These are phyloP conservation scores for Anthostomella pinea DNA, from an alignment of 2,329 filamentous ascomycete species.

Conservation along the genomic window DNA sequence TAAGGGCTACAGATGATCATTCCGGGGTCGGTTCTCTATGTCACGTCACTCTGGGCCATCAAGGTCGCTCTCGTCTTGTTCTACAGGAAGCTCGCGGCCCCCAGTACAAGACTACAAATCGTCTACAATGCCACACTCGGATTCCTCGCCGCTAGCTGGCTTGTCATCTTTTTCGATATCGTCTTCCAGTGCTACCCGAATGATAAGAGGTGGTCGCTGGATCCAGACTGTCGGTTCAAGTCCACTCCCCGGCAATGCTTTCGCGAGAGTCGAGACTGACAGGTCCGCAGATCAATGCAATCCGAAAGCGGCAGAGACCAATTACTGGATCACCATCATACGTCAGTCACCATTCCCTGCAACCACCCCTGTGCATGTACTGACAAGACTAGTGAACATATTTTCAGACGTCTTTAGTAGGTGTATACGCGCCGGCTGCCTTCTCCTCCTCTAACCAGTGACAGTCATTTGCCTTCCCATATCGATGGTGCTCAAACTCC, in stretches of 20 bases:
- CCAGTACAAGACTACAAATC: slow-evolving; percentile 33
- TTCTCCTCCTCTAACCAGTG: not conserved
- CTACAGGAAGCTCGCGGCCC: slow-evolving; percentile 38
- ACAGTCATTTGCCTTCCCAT: slow-evolving; percentile 32
- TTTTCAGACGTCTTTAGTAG: slow-evolving; percentile 9
- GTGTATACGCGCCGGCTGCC: too few relatives aligned
- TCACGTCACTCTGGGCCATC: slow-evolving; percentile 39
- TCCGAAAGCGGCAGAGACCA: slow-evolving; percentile 10
- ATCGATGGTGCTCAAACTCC: slow-evolving; percentile 34
- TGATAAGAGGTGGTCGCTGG: slow-evolving; percentile 30
- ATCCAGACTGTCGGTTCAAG: slow-evolving; percentile 21
- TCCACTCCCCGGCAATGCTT: not conserved
- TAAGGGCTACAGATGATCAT: slow-evolving; percentile 34
- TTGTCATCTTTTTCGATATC: slow-evolving; percentile 37
- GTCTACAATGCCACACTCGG: slow-evolving; percentile 37
- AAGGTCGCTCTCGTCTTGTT: slow-evolving; percentile 40
- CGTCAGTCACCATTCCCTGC: slow-evolving; percentile 2
- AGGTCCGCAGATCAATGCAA: slow-evolving; percentile 9
- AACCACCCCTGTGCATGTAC: not conserved
- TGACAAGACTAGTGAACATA: slow-evolving; percentile 6
- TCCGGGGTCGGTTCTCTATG: slow-evolving; percentile 39
- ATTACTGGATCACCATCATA: slow-evolving; percentile 18
- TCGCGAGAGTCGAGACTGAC: too few relatives aligned
- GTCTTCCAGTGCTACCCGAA: slow-evolving; percentile 38
- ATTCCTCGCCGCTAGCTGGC: slow-evolving; percentile 29